phyloP scores from a whole-genome alignment of 495 filamentous ascomycete species.

The Penicillium lividum region DNA sequence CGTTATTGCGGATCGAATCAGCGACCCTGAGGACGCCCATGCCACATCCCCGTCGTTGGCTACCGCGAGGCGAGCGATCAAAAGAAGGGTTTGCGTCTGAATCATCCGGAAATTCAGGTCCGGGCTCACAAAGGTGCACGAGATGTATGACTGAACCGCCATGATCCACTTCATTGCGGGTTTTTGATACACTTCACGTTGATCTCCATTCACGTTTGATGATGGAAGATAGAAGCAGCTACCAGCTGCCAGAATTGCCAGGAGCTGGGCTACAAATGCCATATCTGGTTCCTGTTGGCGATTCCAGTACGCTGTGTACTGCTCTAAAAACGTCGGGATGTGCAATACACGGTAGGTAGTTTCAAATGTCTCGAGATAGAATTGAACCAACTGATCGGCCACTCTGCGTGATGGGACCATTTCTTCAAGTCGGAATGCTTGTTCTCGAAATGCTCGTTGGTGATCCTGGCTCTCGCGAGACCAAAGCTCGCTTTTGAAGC shows the following conservation, averaged over 20 bases:
- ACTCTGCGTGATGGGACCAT: slow-evolving; percentile 51
- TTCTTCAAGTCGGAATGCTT: slow-evolving; percentile 38
- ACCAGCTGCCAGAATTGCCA: slow-evolving; percentile 57
- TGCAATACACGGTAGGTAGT: slow-evolving; percentile 59
- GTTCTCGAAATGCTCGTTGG: slow-evolving; percentile 43
- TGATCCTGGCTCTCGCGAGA: slow-evolving; percentile 38
- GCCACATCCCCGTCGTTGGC: slow-evolving; percentile 54
- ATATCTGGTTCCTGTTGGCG: slow-evolving; percentile 31
- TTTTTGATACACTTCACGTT: slow-evolving; percentile 31
- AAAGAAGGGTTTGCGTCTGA: slow-evolving; percentile 55
- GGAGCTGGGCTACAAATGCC: slow-evolving; percentile 47
- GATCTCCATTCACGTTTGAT: slow-evolving; percentile 15
- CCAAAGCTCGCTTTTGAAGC: slow-evolving; percentile 34
- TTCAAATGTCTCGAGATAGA: slow-evolving; percentile 61
- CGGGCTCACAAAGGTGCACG: slow-evolving; percentile 53
- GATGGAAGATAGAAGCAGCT: slow-evolving; percentile 43
- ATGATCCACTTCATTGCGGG: slow-evolving; percentile 53
- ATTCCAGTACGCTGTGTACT: slow-evolving; percentile 55
- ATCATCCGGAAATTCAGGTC: slow-evolving; percentile 50
- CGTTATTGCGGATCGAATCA: slow-evolving; percentile 57
- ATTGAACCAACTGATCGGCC: slow-evolving; percentile 50
- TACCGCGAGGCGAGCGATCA: slow-evolving; percentile 54
- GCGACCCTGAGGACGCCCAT: slow-evolving; percentile 56
- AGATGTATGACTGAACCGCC: slow-evolving; percentile 57
- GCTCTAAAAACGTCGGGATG: slow-evolving; percentile 53